Conservation (phyloP, 202 grass and related monocot species). For the Carex sylvatica region DNA sequence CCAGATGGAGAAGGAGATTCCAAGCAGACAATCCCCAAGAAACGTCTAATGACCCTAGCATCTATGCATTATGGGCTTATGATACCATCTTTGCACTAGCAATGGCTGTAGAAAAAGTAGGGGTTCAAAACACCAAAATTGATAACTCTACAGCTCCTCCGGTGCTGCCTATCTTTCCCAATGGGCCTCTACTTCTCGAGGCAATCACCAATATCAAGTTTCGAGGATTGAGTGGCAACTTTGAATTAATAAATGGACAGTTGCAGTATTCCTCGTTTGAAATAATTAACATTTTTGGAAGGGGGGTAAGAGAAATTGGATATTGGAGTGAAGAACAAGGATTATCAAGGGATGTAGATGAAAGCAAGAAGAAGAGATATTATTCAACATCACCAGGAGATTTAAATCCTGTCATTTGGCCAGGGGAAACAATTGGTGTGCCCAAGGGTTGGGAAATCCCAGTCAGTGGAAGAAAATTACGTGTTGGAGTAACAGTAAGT, state of each 20-base stretch:
- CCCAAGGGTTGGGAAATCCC: conserved; percentile 62
- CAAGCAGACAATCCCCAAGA: conserved; percentile 25
- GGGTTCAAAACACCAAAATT: not conserved
- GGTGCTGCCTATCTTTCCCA: not conserved
- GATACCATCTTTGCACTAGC: conserved; percentile 49
- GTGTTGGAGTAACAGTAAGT: conserved; percentile 40
- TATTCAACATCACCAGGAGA: not conserved
- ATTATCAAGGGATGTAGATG: not conserved
- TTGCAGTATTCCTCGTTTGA: conserved; percentile 24
- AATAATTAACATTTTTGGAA: conserved; percentile 60
- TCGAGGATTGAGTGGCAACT: conserved; percentile 44
- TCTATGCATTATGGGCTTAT: conserved; percentile 44
- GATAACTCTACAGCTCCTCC: not conserved
- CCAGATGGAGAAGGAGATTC: conserved; percentile 51
- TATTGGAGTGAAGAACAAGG: conserved; percentile 43
- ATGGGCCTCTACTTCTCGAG: not conserved
- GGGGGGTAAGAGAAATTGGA: conserved; percentile 34
- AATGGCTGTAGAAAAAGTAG: conserved; percentile 43
- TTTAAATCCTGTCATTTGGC: conserved; percentile 47
- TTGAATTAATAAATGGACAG: conserved; percentile 38
- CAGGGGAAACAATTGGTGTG: not conserved
- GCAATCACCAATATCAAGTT: conserved; percentile 31
- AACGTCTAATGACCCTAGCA: not conserved
- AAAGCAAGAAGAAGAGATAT: no score
- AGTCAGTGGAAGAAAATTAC: conserved; percentile 29